A percentile compares a stretch with the other conserved stretches of the same genome.
These are phyloP conservation scores for Boehmeria nivea DNA, from an alignment of 306 rosid species.

Conservation along the genomic window DNA sequence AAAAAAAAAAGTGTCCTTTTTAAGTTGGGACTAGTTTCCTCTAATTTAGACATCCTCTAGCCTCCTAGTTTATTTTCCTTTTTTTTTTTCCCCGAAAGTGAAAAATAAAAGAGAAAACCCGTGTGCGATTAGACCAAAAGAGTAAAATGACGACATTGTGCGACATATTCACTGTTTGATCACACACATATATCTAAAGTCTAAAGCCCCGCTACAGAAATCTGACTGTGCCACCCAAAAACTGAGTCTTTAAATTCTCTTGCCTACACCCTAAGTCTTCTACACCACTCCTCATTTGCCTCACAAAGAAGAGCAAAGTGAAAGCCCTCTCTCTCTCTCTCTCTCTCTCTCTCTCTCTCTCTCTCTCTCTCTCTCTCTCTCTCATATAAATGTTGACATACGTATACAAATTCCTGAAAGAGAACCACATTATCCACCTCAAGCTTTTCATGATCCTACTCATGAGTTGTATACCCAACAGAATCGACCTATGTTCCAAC, in stretches of 20 bases:
- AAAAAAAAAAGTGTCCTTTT: no score
- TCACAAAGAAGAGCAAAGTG: no score
- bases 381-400: constrained; percentile 44
- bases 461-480: constrained; percentile 42
- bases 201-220: background rate
- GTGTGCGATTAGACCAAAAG: background rate
- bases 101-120: no score
- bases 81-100: no score
- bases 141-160: background rate
- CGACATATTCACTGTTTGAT: background rate
- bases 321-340: constrained; percentile 5
- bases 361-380: constrained; percentile 12
- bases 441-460: constrained; percentile 35
- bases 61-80: no score
- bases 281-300: constrained; percentile 38
- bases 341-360: constrained; percentile 17
- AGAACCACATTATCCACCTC: constrained; percentile 28
- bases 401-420: constrained; percentile 35
- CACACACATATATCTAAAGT: no score
- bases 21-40: no score
- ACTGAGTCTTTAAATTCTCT: constrained; percentile 49
- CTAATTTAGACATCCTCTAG: no score
- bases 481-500: constrained; percentile 47
- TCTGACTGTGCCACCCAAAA: constrained; percentile 38
- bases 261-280: constrained; percentile 31